These are phyloP conservation scores for Endocalyx cinctus DNA, from an alignment of 2,329 filamentous ascomycete species.

Conservation along the genomic window DNA sequence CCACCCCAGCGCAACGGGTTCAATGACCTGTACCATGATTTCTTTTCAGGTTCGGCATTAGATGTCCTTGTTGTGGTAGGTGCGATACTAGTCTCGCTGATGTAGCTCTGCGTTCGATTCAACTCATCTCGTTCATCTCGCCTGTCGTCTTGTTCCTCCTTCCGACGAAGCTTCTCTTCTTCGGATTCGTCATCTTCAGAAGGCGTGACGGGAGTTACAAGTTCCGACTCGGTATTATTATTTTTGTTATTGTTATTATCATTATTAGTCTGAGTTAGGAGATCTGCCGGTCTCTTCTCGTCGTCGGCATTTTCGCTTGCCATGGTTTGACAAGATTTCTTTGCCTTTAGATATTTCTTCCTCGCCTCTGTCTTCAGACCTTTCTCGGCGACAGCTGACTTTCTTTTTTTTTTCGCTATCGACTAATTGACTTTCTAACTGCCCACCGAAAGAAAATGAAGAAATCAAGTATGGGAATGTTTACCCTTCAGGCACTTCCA, in stretches of 20 bases:
- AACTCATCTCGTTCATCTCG: conserved; percentile 28
- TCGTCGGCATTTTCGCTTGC: conserved; percentile 20
- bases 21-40: conserved; percentile 58
- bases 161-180: conserved; percentile 23
- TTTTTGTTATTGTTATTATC: too few species aligned
- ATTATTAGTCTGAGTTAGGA: conserved; percentile 16
- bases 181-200: conserved; percentile 19
- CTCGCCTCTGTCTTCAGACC: background rate
- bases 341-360: background rate
- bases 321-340: conserved; percentile 17
- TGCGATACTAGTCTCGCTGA: conserved; percentile 48
- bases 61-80: conserved; percentile 34
- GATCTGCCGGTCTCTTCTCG: conserved; percentile 20
- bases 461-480: too few species aligned
- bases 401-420: too few species aligned
- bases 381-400: too few species aligned
- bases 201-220: conserved; percentile 10
- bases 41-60: conserved; percentile 31
- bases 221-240: conserved; percentile 14
- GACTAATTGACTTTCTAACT: too few species aligned
- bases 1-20: conserved; percentile 60
- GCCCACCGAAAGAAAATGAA: too few species aligned
- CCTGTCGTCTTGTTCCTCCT: conserved; percentile 21
- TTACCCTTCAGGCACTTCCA: too few species aligned
- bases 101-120: conserved; percentile 44